Base-by-base conservation (phyloP, 257 asterid species). In the Nicotiana obtusifolia region DNA sequence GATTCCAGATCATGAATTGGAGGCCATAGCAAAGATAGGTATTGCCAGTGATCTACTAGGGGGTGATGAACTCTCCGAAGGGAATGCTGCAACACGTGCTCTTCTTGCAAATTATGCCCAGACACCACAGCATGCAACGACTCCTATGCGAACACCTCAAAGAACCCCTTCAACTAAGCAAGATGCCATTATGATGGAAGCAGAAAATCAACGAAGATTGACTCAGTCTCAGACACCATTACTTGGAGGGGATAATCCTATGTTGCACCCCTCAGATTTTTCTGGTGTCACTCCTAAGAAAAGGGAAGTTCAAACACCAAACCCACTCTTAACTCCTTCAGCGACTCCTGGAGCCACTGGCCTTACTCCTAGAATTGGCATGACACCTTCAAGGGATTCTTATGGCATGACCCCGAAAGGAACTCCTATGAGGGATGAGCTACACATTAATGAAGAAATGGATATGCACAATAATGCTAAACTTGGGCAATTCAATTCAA, bases 231-330 rank as follows among this genome's bases (percentile, higher is more conserved):
- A 94, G 85, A 96, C 99, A 62, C 98, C 99, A n/a, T 88, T 96
- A 89, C 91, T 96, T 62, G 99, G 99, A 67, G 99, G 98, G 37
- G 97, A 94, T 19, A 96, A 96, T 81, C 99, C 99, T 6, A 83
- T 92, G 92, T 83, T 96, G 87, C 92, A 96, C 64, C 99, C 98
- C 67, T 96, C 98, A 3, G 99, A 96, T 83, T 96, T 96, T 90
- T 92, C 99, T 30, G 99, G 98, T n/a, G 99, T 96, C 81, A 96
- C 99, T 83, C 99, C 99, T 3, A 94, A 88, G 93, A 91, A 87
- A 84, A 92, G 80, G 89, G 99, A 96, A 68, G 89, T 92, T 33
- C 93, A 91, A 17, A 96, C 99, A n/a, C 99, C 99, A 66, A 96
- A 96, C 82, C 97, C 95, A 22, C 97, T 96, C 35, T 84, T 93